Evolutionary conservation across 352 stramenopile genomes (phyloP).

Genomic region (Globisporangium nagaii): DNA sequence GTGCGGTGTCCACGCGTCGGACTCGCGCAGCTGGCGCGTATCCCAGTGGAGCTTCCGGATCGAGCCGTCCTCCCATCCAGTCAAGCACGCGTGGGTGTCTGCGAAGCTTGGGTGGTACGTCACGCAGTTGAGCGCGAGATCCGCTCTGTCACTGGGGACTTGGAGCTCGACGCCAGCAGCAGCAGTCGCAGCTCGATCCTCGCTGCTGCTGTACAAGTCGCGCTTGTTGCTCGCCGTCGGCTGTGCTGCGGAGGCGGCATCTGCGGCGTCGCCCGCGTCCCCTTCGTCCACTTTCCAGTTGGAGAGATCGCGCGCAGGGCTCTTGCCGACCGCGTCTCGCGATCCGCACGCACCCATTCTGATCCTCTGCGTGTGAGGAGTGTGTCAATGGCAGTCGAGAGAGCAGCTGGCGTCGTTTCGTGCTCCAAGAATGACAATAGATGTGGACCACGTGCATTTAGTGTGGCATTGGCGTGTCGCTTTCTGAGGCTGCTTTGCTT

Average conservation of each 20-base stretch:
- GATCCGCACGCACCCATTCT: conserved; percentile 54
- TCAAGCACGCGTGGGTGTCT: conserved; percentile 26
- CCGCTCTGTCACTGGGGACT: background rate
- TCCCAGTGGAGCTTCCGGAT: conserved; percentile 43
- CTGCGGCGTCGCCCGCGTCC: too few species aligned
- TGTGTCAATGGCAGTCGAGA: background rate
- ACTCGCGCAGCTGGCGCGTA: conserved; percentile 2
- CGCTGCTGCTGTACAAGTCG: background rate
- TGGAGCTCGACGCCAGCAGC: background rate
- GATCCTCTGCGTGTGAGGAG: background rate
- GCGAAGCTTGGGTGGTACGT: conserved; percentile 23
- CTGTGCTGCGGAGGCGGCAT: too few species aligned
- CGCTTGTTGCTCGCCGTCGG: conserved; percentile 2
- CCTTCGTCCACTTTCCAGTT: conserved; percentile 39
- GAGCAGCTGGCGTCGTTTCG: too few species aligned
- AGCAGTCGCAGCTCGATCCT: background rate
- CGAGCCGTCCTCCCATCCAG: conserved; percentile 72
- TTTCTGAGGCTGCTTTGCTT: background rate
- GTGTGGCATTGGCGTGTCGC: conserved; percentile 1
- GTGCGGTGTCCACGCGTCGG: conserved; percentile 41
- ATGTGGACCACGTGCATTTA: background rate
- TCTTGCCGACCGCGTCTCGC: conserved; percentile 10
- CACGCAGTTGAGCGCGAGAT: conserved; percentile 48
- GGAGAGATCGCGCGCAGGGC: conserved; percentile 19
- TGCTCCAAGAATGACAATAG: too few species aligned